Base-by-base conservation (phyloP, 2,329 filamentous ascomycete genomes). In the Tricladium varicosporioides region DNA sequence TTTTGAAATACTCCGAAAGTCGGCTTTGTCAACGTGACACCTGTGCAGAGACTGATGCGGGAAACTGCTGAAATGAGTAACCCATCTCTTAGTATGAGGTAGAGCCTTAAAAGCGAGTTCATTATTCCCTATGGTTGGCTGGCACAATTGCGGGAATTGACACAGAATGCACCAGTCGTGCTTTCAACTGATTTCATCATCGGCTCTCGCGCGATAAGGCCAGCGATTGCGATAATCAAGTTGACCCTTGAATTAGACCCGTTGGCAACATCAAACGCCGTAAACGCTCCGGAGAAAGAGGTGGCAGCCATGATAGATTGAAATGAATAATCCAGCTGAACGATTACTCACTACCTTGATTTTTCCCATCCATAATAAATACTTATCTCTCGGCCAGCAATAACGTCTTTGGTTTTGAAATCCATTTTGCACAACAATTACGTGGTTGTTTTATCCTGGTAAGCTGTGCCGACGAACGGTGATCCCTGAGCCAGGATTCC, bases 121-220 rank as follows among this genome's bases (percentile, higher is more conserved):
- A 40, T 40, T 40, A 40, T 18, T 16, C 16, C 2, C 8, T 18
- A 33, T 58, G 56, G 51, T 58, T 58, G 56, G 56, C 43, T 58
- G 56, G 56, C 44, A 15, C 13, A 13, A 52, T 43, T 42, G 27
- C 55, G 51, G 36, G 19, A 32, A 15, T 47, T 16, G 14, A 15
- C 32, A 44, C 46, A 43, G 18, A 56, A 53, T 51, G 22, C 53
- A 56, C 57, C 45, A 56, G 36, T 14, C 18, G 18, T 42, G n/a
- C 49, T 44, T 36, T 49, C 47, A 40, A 49, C 33, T 33, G 54
- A 48, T 53, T 48, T 49, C 54, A 42, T 53, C 33, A 53, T 59
- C 53, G 47, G 16, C 16, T 52, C 22, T 52, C 36, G 36, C 49
- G 36, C 49, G 49, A 52, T 52, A 52, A 52, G 49, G 42, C 32